Base-by-base conservation (phyloP, 2,329 filamentous ascomycete species). In the Alternaria ventricosa region DNA sequence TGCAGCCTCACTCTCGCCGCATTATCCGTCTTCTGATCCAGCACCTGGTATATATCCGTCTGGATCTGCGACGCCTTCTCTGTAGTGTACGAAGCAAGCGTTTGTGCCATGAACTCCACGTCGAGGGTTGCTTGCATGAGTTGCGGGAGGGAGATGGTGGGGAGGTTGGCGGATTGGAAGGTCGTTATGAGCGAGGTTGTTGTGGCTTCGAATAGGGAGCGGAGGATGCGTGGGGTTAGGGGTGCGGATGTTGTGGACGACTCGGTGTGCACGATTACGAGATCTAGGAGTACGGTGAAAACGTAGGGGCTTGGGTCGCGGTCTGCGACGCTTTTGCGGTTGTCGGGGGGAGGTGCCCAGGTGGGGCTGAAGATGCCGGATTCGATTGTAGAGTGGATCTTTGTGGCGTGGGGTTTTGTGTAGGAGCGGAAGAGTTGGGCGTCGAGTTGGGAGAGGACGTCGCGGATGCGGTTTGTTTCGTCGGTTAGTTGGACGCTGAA, bases 121-220 rank as follows among this genome's bases (percentile, higher is more conserved):
- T 99, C 96, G 1, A 99, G 88, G 0, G 96, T 99, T 2, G 96
- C 96, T 81, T 99, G 96, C 90, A 98, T 97, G 55, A 99, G 87
- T 7, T 92, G 90, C 6, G 91, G 85, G 0, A 99, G 88, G 2
- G 89, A 87, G 81, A 96, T 98, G 20, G 84, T 84, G 5, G 85
- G 79, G 0, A 82, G 89, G 78, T 87, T 84, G 4, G 66, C 55
- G 1, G 70, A 71, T 22, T 62, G 59, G 84, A 98, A 97, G 0
- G 93, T 90, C 27, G 90, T 87, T 15, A 97, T 89, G n/a, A 98
- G 89, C 65, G 94, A 90, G 6, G 87, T 83, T 11, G 91, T 95
- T 11, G 92, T 87, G 74, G 94, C 89, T 77, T 97, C 94, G 43
- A 98, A 89, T 30, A 98, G 87, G 78, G 95, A 91, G 1, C 93